phyloP scores from a whole-genome alignment of 176 grass and related monocot genomes.

The Areca catechu region DNA sequence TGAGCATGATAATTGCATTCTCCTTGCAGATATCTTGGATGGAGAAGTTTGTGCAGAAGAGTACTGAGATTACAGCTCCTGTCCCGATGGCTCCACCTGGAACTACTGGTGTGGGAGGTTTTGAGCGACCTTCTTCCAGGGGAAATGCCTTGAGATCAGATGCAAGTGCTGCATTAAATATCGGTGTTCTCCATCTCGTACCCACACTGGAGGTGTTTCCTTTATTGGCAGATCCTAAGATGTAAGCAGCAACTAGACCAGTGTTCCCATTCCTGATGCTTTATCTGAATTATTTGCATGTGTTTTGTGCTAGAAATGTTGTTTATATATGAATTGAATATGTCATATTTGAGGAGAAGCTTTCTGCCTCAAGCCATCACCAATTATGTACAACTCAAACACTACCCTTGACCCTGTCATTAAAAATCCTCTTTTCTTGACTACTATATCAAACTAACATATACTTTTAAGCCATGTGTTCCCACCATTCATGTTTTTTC shows the following conservation, averaged over 20 bases:
- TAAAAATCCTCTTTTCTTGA: background rate
- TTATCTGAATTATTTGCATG: background rate
- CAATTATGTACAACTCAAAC: background rate
- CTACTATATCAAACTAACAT: no score
- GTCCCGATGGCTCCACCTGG: constrained; percentile 85
- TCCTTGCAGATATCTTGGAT: constrained; percentile 94
- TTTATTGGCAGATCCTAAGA: constrained; percentile 77
- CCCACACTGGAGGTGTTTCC: constrained; percentile 93
- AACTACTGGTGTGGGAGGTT: constrained; percentile 97
- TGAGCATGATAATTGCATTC: no score
- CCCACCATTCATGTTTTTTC: no score
- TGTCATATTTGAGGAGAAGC: no score
- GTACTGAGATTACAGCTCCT: constrained; percentile 92
- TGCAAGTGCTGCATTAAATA: constrained; percentile 81
- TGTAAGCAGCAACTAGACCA: constrained; percentile 39
- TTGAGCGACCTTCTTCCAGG: constrained; percentile 83
- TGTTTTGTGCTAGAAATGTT: background rate
- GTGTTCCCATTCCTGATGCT: constrained; percentile 10
- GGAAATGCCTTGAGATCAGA: constrained; percentile 82
- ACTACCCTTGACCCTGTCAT: background rate
- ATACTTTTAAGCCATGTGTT: no score
- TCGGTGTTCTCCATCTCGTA: constrained; percentile 95
- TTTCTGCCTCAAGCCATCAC: no score
- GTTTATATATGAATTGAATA: no score
- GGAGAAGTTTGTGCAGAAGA: constrained; percentile 98